A percentile compares a stretch with the other conserved stretches of the same genome.
These are phyloP conservation scores for Oenanthe javanica DNA, from an alignment of 140 eudicot genomes.

Conservation along the genomic window DNA sequence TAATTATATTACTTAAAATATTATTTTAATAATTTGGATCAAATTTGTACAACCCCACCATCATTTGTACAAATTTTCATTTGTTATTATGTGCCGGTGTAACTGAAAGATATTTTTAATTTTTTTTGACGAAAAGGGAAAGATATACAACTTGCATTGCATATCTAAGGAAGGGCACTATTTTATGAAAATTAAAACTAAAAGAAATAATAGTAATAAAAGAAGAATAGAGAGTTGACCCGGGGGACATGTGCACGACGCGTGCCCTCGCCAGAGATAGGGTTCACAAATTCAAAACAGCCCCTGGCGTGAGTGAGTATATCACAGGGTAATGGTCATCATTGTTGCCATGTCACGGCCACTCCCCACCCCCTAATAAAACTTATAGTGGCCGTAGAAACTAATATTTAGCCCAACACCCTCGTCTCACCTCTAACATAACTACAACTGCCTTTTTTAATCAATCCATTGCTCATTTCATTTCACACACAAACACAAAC, in stretches of 20 bases:
- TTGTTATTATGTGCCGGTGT: too few relatives aligned
- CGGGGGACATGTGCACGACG: background rate
- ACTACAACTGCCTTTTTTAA: background rate
- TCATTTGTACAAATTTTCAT: too few relatives aligned
- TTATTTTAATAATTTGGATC: too few relatives aligned
- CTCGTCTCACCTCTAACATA: background rate
- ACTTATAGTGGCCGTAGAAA: background rate
- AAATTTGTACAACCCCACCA: too few relatives aligned
- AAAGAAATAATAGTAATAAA: background rate
- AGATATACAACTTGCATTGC: too few relatives aligned
- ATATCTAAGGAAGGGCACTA: too few relatives aligned
- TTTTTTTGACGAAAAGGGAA: too few relatives aligned
- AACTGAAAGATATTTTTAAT: too few relatives aligned
- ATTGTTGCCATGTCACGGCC: slow-evolving; percentile 3
- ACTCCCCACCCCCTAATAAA: background rate
- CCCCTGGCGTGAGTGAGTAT: too few relatives aligned
- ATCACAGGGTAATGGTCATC: background rate
- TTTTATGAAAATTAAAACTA: background rate
- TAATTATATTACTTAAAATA: too few relatives aligned
- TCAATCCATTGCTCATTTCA: background rate
- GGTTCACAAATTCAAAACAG: background rate
- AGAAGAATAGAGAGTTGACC: background rate
- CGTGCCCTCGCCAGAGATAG: background rate
- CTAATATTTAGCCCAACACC: background rate
- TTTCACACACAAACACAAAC: background rate